These are phyloP conservation scores for Arxiozyma slooffiae DNA, from an alignment of 1,139 yeast species.

Conservation along the genomic window DNA sequence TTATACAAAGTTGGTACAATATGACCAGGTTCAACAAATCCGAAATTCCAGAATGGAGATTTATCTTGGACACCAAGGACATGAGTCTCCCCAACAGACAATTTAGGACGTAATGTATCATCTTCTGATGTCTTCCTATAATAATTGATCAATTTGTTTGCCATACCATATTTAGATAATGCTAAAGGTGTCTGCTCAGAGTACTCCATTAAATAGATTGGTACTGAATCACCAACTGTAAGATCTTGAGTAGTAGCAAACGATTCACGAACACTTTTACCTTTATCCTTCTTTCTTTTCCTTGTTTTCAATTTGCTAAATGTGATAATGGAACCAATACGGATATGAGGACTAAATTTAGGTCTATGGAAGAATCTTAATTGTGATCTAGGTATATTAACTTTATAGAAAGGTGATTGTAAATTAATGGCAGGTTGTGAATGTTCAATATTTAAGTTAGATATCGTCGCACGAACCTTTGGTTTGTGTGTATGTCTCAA, in stretches of 20 bases:
- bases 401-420: constrained; percentile 89
- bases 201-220: constrained; percentile 72
- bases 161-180: constrained; percentile 89
- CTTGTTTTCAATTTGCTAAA: constrained; percentile 72
- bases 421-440: constrained; percentile 77
- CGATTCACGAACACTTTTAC: constrained; percentile 67
- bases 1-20: constrained; percentile 90
- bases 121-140: constrained; percentile 77
- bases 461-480: constrained; percentile 85
- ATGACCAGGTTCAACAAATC: constrained; percentile 90
- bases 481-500: constrained; percentile 81
- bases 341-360: constrained; percentile 45
- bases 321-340: constrained; percentile 68
- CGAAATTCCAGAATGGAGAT: constrained; percentile 97
- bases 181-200: constrained; percentile 84
- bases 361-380: constrained; percentile 78
- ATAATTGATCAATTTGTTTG: constrained; percentile 83
- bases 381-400: constrained; percentile 57
- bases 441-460: constrained; percentile 85
- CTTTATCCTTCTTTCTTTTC: constrained; percentile 82
- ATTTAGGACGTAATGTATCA: constrained; percentile 79
- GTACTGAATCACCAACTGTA: constrained; percentile 75
- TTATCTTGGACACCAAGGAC: constrained; percentile 91
- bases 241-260: constrained; percentile 65
- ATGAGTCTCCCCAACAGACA: constrained; percentile 88